phyloP scores from a whole-genome alignment of 129 eudicot species.

The Flaveria robusta region DNA sequence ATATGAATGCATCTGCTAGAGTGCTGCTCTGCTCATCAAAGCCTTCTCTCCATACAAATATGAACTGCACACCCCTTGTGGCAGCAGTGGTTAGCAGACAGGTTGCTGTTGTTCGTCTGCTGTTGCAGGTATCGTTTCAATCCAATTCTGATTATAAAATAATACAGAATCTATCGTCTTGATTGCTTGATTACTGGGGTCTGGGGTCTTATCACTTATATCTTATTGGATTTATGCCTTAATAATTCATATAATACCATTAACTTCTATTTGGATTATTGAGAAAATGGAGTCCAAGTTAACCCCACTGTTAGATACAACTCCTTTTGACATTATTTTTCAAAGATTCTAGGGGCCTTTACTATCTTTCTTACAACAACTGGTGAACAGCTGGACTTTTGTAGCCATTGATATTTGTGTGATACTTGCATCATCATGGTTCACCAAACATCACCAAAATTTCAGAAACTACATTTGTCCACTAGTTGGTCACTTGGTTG shows the following conservation, averaged over 20 bases:
- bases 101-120: conserved; percentile 64
- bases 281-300: not conserved
- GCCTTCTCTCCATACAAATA: conserved; percentile 87
- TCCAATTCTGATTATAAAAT: conserved; percentile 12
- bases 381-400: conserved; percentile 48
- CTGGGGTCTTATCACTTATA: not conserved
- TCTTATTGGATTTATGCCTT: not conserved
- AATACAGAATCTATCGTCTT: conserved; percentile 1
- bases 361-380: conserved; percentile 30
- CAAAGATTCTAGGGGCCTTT: conserved; percentile 36
- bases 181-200: conserved; percentile 8
- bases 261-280: conserved; percentile 19
- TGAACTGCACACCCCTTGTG: conserved; percentile 70
- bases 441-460: conserved; percentile 35
- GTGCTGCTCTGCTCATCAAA: conserved; percentile 79
- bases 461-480: conserved; percentile 34
- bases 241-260: conserved; percentile 21
- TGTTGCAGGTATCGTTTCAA: conserved; percentile 61
- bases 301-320: conserved; percentile 21
- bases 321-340: conserved; percentile 20
- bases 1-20: conserved; percentile 65
- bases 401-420: conserved; percentile 25
- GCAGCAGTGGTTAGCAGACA: conserved; percentile 96
- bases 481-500: conserved; percentile 28
- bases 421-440: conserved; percentile 38